phyloP scores from a whole-genome alignment of 768 basidiomycete species.

The Xerocomellus chrysenteron region DNA sequence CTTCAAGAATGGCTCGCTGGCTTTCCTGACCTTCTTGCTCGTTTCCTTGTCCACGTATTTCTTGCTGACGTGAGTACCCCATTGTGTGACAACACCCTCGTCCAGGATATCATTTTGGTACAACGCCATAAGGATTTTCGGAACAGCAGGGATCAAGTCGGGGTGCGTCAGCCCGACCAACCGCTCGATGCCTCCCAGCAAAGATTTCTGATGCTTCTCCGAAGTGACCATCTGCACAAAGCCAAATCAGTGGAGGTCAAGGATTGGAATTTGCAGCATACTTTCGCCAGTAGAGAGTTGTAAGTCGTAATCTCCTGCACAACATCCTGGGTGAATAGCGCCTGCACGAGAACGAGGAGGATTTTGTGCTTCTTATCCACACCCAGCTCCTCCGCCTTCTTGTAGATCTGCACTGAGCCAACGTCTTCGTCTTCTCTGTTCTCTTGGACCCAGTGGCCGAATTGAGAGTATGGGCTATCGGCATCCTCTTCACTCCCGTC shows the following conservation, averaged over 20 bases:
- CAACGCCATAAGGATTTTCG: constrained; percentile 91
- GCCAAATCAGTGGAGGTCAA: constrained; percentile 2
- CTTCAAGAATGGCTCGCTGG: constrained; percentile 93
- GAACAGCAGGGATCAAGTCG: constrained; percentile 67
- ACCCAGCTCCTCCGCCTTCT: constrained; percentile 87
- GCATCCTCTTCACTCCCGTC: constrained; percentile 87
- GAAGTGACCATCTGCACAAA: constrained; percentile 71
- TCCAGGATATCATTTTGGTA: constrained; percentile 93
- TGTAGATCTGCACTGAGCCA: constrained; percentile 65
- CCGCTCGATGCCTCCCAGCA: constrained; percentile 92
- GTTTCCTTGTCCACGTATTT: constrained; percentile 95
- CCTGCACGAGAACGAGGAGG: constrained; percentile 77
- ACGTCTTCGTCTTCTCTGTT: constrained; percentile 42
- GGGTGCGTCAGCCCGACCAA: constrained; percentile 74
- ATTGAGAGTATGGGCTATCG: constrained; percentile 81
- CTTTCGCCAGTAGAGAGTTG: constrained; percentile 73
- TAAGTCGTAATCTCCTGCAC: constrained; percentile 64
- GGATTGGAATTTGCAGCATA: background rate
- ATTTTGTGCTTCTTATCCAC: constrained; percentile 96
- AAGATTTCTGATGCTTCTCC: constrained; percentile 93
- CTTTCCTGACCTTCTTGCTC: constrained; percentile 94
- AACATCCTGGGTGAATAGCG: constrained; percentile 76
- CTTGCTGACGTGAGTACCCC: constrained; percentile 96
- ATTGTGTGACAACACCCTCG: constrained; percentile 84
- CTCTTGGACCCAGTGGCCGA: constrained; percentile 85